Evolutionary conservation across 352 stramenopile species (phyloP), one percentile per base, ranked within the genome.

Genomic region (Phytophthora quininea): DNA sequence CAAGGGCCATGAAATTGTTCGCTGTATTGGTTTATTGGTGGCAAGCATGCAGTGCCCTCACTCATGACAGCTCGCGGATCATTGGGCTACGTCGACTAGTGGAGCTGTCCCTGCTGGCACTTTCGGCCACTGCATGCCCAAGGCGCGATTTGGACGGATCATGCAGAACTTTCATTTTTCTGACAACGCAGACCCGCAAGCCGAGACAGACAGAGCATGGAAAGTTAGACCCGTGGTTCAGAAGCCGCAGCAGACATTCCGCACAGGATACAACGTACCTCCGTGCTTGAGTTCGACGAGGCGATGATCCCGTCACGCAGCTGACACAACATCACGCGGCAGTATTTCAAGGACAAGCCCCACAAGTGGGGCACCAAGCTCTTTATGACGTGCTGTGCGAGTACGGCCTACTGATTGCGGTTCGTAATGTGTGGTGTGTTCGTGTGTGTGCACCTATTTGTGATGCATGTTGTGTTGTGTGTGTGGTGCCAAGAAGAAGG

Each of bases 161-260:
- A 73, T 73, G 58, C 57, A 67, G 35, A 62, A 68, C n/a, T 11
- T 73, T 0, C 58, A 73, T 8, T 67, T 58, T 7, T 62, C 58
- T 0, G 19, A 66, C 51, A 67, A 57, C 19, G 38, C 24, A 1
- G 42, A 63, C 12, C 1, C 38, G 9, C 12, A n/a, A 0, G 48
- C 55, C 5, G 55, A 15, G 0, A 65, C 56, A 0, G 63, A 65
- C 52, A 37, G 55, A 2, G 63, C 50, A 5, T 70, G 63, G 63
- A 62, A 65, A n/a, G 35, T 65, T 0, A 12, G 55, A 3, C 63
- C 63, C 1, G 62, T 70, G 4, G 32, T 64, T 0, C 40, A 64
- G 3, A 52, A 31, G 1, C 12, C 64, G 19, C 55, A 65, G 50
- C 11, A 45, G 9, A 57, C 50, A 2, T 65, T 66, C 19, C 2